Conservation (phyloP, 2,329 filamentous ascomycete genomes). For the Beauveria sp. region DNA sequence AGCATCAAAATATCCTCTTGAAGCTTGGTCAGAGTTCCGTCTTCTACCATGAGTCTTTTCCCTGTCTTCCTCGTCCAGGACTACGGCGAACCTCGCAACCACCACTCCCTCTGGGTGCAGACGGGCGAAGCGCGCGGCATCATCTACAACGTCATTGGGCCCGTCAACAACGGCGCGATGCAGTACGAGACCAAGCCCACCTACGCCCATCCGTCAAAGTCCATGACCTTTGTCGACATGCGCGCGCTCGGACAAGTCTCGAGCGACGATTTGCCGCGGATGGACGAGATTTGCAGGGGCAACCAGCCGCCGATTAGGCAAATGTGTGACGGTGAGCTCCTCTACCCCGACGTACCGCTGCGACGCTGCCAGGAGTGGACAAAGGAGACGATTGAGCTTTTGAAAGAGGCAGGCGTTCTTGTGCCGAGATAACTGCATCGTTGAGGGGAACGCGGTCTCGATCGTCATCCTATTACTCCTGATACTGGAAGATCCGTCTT, state of each 20-base stretch:
- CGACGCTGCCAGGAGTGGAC: conserved; percentile 1
- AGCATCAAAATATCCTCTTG: not conserved
- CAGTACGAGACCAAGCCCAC: not conserved
- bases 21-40: not conserved
- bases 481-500: conserved; percentile 12
- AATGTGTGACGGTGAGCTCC: not conserved
- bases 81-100: not conserved
- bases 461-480: conserved; percentile 7
- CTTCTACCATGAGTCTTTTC: not conserved
- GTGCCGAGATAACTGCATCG: not conserved
- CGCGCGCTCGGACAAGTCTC: not conserved
- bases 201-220: not conserved
- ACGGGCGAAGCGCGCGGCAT: not conserved
- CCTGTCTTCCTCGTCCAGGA: not conserved
- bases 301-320: not conserved
- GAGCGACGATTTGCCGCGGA: not conserved
- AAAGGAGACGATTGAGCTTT: not conserved
- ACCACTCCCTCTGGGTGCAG: not conserved
- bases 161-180: not conserved
- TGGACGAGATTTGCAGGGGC: not conserved
- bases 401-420: not conserved
- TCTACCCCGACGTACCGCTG: not conserved
- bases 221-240: not conserved
- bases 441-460: not conserved
- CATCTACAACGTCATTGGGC: not conserved